These are phyloP conservation scores for Jatropha podagrica DNA, from an alignment of 441 rosid species.

Conservation along the genomic window DNA sequence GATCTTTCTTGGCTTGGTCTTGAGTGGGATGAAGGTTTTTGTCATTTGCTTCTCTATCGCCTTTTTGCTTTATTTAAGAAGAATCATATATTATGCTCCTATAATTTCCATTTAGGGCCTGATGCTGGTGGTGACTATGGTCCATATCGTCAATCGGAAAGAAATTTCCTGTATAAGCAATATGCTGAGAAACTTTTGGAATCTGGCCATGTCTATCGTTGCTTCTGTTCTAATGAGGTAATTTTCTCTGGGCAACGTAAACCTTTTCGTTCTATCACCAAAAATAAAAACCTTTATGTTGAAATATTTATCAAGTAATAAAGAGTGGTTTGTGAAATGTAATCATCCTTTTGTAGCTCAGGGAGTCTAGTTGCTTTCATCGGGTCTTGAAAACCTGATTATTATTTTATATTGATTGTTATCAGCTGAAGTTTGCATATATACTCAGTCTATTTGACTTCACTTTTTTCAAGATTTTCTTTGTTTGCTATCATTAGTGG, in stretches of 20 bases:
- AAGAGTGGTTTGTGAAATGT: neutral
- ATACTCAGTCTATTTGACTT: neutral
- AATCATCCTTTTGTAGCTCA: no score
- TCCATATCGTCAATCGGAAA: slow-evolving; percentile 87
- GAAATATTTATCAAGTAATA: neutral
- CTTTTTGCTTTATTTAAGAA: no score
- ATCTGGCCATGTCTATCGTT: slow-evolving; percentile 87
- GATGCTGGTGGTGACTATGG: slow-evolving; percentile 84
- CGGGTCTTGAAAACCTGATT: neutral
- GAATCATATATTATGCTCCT: neutral
- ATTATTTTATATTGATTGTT: neutral
- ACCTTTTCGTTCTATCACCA: neutral
- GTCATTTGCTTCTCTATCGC: no score
- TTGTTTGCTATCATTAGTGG: neutral
- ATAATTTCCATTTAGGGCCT: slow-evolving; percentile 50
- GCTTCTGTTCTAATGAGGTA: slow-evolving; percentile 89
- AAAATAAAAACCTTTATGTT: no score
- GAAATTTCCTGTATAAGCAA: slow-evolving; percentile 74
- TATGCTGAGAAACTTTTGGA: slow-evolving; percentile 76
- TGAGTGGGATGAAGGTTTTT: slow-evolving; percentile 87
- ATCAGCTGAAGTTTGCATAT: neutral
- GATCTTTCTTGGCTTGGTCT: slow-evolving; percentile 95
- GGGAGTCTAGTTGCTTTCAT: neutral
- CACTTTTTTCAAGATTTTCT: neutral
- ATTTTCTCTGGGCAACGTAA: neutral